Evolutionary conservation across 805 yeast species (phyloP), one percentile per base, ranked within the genome.

Genomic region (Saccharomycopsis lassenensis): DNA sequence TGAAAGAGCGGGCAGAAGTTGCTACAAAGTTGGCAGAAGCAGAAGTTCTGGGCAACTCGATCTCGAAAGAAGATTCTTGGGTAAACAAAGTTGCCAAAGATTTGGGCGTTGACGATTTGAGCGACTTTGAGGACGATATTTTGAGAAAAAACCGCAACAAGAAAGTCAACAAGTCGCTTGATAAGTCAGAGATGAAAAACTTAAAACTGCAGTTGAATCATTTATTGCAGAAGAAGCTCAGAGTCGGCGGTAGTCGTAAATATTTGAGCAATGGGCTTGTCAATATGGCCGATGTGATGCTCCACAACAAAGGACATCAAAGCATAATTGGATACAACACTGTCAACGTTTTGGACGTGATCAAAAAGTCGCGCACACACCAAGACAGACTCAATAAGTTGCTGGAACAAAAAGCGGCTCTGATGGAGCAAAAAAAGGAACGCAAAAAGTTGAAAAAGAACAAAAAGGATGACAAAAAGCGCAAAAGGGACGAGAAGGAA

Each of bases 51-150:
- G 57, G 71, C 2, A 69, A 77, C 14, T 69, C 81, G 4, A 57
- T 73, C 23, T 64, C 63, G 25, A 80, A 78, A 48, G 91, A 85
- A 46, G 75, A 74, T 38, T 63, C 72, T 17, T 86, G 97, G 96
- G 63, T 86, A 41, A 69, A 73, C 41, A 75, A 84, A 51, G 96
- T 95, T 0, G 97, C 97, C 0, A 91, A 81, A 36, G 98, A 91
- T 34, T 64, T 91, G 38, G 98, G 94, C 6, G 58, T 87, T 26
- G 95, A 82, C 24, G 65, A 76, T 34, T 57, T 74, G 36, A 62
- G 70, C 30, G 87, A 78, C 39, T 59, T 80, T 29, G 86, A 77
- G 42, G 87, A 77, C 46, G 84, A 76, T 44, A 64, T 71, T 29
- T 57, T 81, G 35, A 71, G 71, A 45, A 74, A 75, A 51, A 77